Evolutionary conservation across 768 basidiomycete genomes (phyloP), one percentile per base, ranked within the genome.

Genomic region (Cytidiella melzeri): DNA sequence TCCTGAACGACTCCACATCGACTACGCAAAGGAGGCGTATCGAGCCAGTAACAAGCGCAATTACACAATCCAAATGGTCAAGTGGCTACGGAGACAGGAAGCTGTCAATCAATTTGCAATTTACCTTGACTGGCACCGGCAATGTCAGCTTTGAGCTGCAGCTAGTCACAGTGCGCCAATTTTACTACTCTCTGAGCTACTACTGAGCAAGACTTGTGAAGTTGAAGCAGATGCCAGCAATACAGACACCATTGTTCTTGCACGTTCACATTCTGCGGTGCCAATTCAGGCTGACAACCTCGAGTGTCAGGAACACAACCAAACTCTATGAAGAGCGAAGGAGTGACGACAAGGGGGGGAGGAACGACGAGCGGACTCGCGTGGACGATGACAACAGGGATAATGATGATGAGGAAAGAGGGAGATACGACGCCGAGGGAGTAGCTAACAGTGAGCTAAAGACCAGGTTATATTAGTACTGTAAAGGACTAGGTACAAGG

Each of bases 51-150:
- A 66, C 49, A 48, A 55, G 25, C 47, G 9, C n/a, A 58, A 68
- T 20, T 60, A 60, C 41, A 18, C 54, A 4, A 6, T n/a, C 0
- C 65, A 67, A 45, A 69, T 69, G 67, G 57, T 61, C 0, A 20
- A 3, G 1, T 62, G 58, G 57, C 47, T 69, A 19, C 27, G 55
- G 6, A 37, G 60, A 5, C 54, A 51, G 18, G 61, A 64, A 49
- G 47, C 53, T 12, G 45, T 61, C n/a, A 15, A 26, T 41, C n/a
- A 42, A 19, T 47, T 61, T 30, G 20, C 41, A 19, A 10, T 9
- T 20, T 42, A 42, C 20, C 23, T 42, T 10, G 15, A 10, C 41
- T 42, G 19, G 41, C n/a, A 18, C 34, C 34, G 34, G 10, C 34
- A 36, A 36, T 10, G 34, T 10, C 10, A 10, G 10, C n/a, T 10